phyloP scores from a whole-genome alignment of 2,329 filamentous ascomycete species.

The Chaetomiaceae sp. region DNA sequence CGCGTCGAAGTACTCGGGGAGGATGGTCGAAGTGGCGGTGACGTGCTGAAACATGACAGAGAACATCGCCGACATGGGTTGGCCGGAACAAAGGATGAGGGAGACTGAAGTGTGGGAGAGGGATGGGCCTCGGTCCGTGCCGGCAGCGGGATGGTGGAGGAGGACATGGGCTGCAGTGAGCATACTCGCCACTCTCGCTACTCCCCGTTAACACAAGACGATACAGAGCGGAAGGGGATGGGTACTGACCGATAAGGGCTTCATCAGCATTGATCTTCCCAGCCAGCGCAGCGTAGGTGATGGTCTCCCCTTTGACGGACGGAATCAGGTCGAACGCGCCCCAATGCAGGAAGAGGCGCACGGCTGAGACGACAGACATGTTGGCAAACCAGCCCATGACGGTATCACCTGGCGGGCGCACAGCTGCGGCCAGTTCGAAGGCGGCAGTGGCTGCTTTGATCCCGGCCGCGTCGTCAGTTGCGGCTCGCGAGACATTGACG shows the following conservation, averaged over 20 bases:
- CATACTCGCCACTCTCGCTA: conserved; percentile 20
- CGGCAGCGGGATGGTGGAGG: not conserved
- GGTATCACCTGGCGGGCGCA: conserved; percentile 19
- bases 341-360: conserved; percentile 24
- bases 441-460: conserved; percentile 14
- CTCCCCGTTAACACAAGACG: not conserved
- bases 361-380: conserved; percentile 22
- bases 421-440: conserved; percentile 12
- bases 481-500: conserved; percentile 2
- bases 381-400: conserved; percentile 22
- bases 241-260: conserved; percentile 14
- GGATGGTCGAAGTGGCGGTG: conserved; percentile 16
- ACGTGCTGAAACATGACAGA: conserved; percentile 22
- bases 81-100: conserved; percentile 9
- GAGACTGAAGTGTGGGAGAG: conserved; percentile 21
- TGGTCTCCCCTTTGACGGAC: conserved; percentile 6
- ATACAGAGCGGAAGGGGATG: not conserved
- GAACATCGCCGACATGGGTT: conserved; percentile 24
- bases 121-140: not conserved
- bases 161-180: conserved; percentile 21
- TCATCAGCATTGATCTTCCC: conserved; percentile 14
- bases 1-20: conserved; percentile 25
- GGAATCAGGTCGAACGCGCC: conserved; percentile 23
- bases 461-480: conserved; percentile 4
- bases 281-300: conserved; percentile 21